Evolutionary conservation across 257 asterid genomes (phyloP).

Genomic region (Cordia subcordata): DNA sequence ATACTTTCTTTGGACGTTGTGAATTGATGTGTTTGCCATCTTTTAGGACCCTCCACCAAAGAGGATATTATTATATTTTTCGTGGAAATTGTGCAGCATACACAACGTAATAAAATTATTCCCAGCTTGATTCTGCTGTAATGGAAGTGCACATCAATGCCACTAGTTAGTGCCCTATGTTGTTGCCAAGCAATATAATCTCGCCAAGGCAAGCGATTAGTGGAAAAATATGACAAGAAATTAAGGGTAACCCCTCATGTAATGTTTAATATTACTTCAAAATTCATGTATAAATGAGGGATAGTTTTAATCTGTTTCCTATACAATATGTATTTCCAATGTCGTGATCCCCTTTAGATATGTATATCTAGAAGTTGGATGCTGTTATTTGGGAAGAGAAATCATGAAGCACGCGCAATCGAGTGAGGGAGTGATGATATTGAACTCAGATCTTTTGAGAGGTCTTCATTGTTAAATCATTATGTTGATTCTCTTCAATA

Average conservation of each 20-base stretch:
- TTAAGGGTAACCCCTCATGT: background rate
- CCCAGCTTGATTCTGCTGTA: background rate
- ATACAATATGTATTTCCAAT: too few species aligned
- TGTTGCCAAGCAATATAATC: constrained; percentile 9
- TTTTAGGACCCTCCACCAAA: background rate
- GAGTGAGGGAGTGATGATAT: too few species aligned
- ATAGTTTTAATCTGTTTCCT: too few species aligned
- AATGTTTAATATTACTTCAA: background rate
- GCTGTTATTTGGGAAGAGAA: too few species aligned
- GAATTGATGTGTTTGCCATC: too few species aligned
- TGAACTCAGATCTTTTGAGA: constrained; percentile 36
- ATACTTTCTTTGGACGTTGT: too few species aligned
- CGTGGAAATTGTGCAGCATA: background rate
- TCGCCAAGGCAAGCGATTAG: background rate
- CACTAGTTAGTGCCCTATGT: constrained; percentile 14
- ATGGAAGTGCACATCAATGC: background rate
- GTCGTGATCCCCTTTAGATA: too few species aligned
- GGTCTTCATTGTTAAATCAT: constrained; percentile 25
- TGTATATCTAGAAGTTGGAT: too few species aligned
- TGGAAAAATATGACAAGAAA: background rate
- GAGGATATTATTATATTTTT: background rate
- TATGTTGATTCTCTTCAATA: constrained; percentile 23
- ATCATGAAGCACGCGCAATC: too few species aligned
- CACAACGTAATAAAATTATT: background rate
- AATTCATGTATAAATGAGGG: too few species aligned